Evolutionary conservation across 192 early-diverging fungal genomes (phyloP), one percentile per base, ranked within the genome.

Genomic region (Geranomyces variabilis): DNA sequence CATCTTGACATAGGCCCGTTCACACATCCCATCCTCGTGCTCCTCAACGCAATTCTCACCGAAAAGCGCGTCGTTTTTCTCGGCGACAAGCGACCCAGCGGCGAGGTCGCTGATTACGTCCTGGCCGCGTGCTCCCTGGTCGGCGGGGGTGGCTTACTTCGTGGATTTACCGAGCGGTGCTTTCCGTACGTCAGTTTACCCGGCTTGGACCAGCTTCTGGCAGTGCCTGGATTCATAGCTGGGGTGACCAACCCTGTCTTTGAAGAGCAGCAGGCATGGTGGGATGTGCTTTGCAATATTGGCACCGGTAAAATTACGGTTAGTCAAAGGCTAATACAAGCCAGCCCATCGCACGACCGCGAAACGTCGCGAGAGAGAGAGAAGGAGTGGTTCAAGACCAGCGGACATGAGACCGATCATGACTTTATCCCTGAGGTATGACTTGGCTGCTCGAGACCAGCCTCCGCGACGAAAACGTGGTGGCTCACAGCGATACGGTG

Each of bases 221-320:
- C 88, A 66, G 90, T 91, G 90, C 58, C 58, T 60, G 58, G 58
- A 7, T 98, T 93, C 77, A 94, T 98, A 78, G 96, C 96, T 4
- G 96, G 96, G 17, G 94, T 96, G 12, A 96, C 96, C 0, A 96
- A 98, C 78, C 92, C 93, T n/a, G 87, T 92, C 0, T 95, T 97
- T 81, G 95, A 96, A 74, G 93, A 96, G 73, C 90, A 94, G 41
- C 85, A 91, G 14, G 81, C 88, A 58, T 95, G 94, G 94, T 98
- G 95, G 94, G 96, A 98, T 83, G 84, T 98, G n/a, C 82, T 95
- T 21, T 96, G 91, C 77, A 94, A 97, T 75, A 92, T 98, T 67
- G 92, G 90, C 69, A 94, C 94, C 1, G 94, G 94, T 57, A 93
- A 91, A 71, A 95, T 98, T 60, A 93, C 89, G n/a, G 91, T 98